Evolutionary conservation across 2,329 filamentous ascomycete species (phyloP).

Genomic region (Alternaria solani): DNA sequence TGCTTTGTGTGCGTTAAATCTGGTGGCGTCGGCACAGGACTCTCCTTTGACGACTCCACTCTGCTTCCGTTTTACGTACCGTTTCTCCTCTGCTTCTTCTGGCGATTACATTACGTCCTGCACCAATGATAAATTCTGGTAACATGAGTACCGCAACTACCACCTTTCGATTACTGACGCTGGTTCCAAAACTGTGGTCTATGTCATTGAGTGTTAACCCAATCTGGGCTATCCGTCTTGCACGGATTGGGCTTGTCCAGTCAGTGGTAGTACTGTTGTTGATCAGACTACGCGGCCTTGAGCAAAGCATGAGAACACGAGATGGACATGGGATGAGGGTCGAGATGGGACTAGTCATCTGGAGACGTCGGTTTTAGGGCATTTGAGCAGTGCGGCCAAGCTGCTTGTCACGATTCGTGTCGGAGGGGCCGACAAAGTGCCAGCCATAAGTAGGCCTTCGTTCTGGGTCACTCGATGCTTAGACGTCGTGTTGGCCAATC

Average conservation of each 20-base stretch:
- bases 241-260: not conserved
- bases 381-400: conserved; percentile 1
- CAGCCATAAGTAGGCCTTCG: not conserved
- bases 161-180: not conserved
- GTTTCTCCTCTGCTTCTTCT: not conserved
- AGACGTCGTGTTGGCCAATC: not conserved
- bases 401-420: conserved; percentile 1
- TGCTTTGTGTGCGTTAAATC: not conserved
- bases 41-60: not conserved
- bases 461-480: not conserved
- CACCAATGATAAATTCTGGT: not conserved
- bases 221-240: not conserved
- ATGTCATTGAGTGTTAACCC: not conserved
- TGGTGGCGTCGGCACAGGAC: not conserved
- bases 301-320: not conserved
- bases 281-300: not conserved
- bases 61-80: not conserved
- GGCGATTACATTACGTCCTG: not conserved
- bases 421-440: conserved; percentile 4
- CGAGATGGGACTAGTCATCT: not conserved
- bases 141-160: not conserved
- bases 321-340: not conserved
- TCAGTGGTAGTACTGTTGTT: not conserved
- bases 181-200: not conserved
- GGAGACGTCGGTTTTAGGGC: not conserved